A percentile compares a stretch with the other conserved stretches of the same genome.
Conservation (phyloP, 225 moss, liverwort and hornwort species). For the Pseudoscleropodium purum region DNA sequence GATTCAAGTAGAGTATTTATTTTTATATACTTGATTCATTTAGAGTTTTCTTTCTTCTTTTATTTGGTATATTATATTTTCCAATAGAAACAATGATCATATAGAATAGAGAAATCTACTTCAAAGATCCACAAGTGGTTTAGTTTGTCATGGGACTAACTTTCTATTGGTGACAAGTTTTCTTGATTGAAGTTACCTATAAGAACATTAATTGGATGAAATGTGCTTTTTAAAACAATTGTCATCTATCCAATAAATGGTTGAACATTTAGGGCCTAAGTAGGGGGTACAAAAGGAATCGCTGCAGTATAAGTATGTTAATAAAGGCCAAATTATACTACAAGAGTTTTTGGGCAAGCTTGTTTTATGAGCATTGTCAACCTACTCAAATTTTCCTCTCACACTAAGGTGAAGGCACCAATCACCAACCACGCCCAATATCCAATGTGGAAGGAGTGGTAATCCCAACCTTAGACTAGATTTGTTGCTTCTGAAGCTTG, state of each 20-base stretch:
- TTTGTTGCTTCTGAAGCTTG: too few species aligned
- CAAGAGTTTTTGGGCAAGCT: background rate
- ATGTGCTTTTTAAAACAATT: background rate
- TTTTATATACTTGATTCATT: background rate
- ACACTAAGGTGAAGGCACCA: too few species aligned
- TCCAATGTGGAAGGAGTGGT: too few species aligned
- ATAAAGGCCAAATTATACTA: background rate
- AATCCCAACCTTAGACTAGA: too few species aligned
- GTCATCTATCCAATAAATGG: too few species aligned
- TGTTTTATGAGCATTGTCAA: background rate
- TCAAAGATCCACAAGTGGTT: background rate
- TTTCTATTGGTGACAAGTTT: background rate
- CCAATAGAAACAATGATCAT: background rate
- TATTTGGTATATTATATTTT: too few species aligned
- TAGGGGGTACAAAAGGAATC: background rate
- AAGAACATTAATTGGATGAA: background rate
- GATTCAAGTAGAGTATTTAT: background rate
- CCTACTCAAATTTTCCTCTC: background rate
- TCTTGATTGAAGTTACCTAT: background rate
- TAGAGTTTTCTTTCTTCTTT: too few species aligned
- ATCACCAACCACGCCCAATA: too few species aligned
- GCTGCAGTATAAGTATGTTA: rapidly evolving
- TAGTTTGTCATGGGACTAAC: background rate
- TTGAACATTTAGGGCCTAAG: background rate
- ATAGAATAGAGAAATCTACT: background rate